phyloP scores from a whole-genome alignment of 2,329 filamentous ascomycete genomes.

The Emmonsiellopsis sp. region DNA sequence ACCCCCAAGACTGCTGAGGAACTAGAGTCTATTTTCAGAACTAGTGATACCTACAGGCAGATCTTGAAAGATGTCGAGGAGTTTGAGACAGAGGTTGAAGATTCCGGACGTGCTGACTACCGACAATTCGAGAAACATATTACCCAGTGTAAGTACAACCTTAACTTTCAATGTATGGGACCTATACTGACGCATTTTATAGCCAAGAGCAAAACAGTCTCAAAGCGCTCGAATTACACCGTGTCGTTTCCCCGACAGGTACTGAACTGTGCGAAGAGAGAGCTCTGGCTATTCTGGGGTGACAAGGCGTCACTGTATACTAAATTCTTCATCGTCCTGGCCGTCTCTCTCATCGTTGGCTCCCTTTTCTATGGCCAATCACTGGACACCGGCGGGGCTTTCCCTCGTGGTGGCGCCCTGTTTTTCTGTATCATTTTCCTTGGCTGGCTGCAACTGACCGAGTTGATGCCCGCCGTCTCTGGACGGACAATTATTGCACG shows the following conservation, averaged over 20 bases:
- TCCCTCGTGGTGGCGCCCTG: constrained; percentile 51
- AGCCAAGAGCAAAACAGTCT: constrained; percentile 38
- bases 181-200: neutral
- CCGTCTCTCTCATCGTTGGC: constrained; percentile 65
- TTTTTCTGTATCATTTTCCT: constrained; percentile 62
- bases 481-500: constrained; percentile 61
- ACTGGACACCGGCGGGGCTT: constrained; percentile 50
- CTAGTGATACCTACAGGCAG: constrained; percentile 51
- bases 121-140: constrained; percentile 38
- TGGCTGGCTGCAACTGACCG: constrained; percentile 63
- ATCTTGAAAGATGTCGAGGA: constrained; percentile 49
- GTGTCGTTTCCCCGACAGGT: constrained; percentile 5
- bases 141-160: constrained; percentile 44
- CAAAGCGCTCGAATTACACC: constrained; percentile 3
- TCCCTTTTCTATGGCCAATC: constrained; percentile 66
- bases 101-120: constrained; percentile 44
- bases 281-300: constrained; percentile 60
- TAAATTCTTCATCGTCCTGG: constrained; percentile 47
- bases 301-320: constrained; percentile 58
- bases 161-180: neutral
- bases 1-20: constrained; percentile 62
- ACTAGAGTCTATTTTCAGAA: constrained; percentile 57
- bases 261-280: constrained; percentile 33
- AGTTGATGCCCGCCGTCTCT: constrained; percentile 67
- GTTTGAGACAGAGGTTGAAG: constrained; percentile 42